Conservation (phyloP, 2,329 filamentous ascomycete genomes). For the Fusarium fujikuroi region DNA sequence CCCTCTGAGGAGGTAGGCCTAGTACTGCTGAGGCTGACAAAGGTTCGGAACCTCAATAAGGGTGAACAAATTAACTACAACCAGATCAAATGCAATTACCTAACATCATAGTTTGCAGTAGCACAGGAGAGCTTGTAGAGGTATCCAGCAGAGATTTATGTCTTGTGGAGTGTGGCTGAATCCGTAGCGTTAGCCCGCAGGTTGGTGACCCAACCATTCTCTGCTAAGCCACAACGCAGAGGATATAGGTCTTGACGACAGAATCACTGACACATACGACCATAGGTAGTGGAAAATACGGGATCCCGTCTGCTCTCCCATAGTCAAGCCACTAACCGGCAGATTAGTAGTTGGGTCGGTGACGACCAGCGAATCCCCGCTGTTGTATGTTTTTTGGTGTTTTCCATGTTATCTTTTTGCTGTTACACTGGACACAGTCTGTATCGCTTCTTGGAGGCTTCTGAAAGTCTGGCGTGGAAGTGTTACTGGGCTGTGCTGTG, state of each 20-base stretch:
- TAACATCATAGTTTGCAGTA: background rate
- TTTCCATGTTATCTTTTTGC: background rate
- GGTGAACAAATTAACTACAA: no score
- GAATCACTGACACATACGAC: background rate
- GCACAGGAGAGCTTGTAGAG: no score
- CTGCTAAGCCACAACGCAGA: accelerated
- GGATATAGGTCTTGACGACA: accelerated
- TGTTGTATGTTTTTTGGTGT: constrained; percentile 15
- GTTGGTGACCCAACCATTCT: background rate
- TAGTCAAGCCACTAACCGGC: constrained; percentile 25
- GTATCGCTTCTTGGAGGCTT: no score
- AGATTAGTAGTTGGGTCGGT: constrained; percentile 25
- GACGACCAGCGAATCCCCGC: constrained; percentile 23
- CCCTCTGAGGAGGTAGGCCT: accelerated
- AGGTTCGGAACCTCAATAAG: background rate
- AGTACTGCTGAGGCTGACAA: background rate
- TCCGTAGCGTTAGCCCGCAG: background rate
- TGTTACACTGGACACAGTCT: background rate
- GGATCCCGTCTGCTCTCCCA: constrained; percentile 25
- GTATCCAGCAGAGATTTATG: background rate
- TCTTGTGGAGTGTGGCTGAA: no score
- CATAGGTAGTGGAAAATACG: constrained; percentile 24
- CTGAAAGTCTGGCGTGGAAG: no score
- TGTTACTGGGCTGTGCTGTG: background rate
- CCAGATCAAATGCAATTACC: background rate